These are phyloP conservation scores for Larix kaempferi DNA, from an alignment of 75 land plant species.

Conservation along the genomic window DNA sequence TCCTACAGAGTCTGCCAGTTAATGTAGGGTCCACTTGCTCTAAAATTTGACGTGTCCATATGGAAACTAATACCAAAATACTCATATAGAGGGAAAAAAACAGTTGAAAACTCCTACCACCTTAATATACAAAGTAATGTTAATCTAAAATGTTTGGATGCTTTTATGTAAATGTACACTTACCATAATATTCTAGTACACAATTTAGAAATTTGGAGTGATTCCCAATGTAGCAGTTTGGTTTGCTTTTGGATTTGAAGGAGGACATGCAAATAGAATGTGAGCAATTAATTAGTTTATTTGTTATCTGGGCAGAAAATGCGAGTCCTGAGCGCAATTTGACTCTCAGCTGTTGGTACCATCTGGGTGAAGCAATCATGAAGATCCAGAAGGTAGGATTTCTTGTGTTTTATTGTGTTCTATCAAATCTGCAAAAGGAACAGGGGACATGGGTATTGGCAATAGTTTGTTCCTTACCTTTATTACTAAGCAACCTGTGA, in stretches of 20 bases:
- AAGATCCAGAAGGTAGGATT: slow-evolving; percentile 71
- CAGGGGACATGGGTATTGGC: background rate
- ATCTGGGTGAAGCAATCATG: slow-evolving; percentile 89
- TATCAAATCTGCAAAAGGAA: background rate
- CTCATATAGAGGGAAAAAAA: background rate
- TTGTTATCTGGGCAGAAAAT: slow-evolving; percentile 41
- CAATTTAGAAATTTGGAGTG: background rate
- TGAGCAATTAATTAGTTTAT: slow-evolving; percentile 5
- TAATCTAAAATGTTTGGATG: background rate
- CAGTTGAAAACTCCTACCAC: background rate
- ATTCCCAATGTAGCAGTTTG: background rate
- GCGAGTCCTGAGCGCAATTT: slow-evolving; percentile 85
- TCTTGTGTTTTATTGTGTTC: background rate
- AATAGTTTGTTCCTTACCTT: background rate
- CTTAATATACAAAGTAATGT: background rate
- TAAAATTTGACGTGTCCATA: background rate
- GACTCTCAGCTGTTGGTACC: slow-evolving; percentile 64
- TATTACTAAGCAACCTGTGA: background rate
- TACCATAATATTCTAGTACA: background rate
- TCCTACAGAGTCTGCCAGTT: background rate
- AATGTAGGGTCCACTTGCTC: background rate
- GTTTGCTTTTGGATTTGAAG: background rate
- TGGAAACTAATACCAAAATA: background rate
- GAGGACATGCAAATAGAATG: background rate
- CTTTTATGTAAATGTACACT: background rate